Percentiles rank a stretch among this genome's conserved stretches.
phyloP scores from a whole-genome alignment of 2,329 filamentous ascomycete genomes.

The Fusarium ambrosium region DNA sequence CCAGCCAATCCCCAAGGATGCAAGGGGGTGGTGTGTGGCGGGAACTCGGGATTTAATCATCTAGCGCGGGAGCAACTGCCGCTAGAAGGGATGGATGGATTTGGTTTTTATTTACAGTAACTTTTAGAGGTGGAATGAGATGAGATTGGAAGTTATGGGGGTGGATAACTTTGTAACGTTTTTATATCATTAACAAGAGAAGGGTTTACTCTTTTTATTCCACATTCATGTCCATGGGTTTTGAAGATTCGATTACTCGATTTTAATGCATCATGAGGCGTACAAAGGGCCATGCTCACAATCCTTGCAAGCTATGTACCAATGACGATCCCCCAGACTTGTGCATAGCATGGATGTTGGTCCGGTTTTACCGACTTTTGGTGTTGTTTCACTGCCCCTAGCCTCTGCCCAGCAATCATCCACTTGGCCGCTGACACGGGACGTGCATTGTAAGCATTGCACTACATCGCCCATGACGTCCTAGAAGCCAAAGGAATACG shows the following conservation, averaged over 20 bases:
- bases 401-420: background rate
- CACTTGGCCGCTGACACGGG: conserved; percentile 1
- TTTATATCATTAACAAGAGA: conserved; percentile 3
- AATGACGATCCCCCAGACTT: background rate
- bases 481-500: background rate
- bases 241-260: background rate
- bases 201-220: background rate
- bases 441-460: background rate
- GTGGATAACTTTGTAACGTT: background rate
- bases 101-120: background rate
- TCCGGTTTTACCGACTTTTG: background rate
- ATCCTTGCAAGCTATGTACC: background rate
- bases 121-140: background rate
- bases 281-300: background rate
- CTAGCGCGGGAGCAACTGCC: conserved; percentile 9
- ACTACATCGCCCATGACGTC: background rate
- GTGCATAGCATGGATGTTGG: background rate
- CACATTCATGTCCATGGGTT: background rate
- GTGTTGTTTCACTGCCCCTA: background rate
- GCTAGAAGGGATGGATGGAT: background rate
- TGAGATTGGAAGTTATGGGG: background rate
- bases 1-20: background rate
- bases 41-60: conserved; percentile 13
- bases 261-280: background rate
- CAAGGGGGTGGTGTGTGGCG: conserved; percentile 2